These are phyloP conservation scores for Parathielavia hyrcaniae DNA, from an alignment of 495 filamentous ascomycete genomes.

Conservation along the genomic window DNA sequence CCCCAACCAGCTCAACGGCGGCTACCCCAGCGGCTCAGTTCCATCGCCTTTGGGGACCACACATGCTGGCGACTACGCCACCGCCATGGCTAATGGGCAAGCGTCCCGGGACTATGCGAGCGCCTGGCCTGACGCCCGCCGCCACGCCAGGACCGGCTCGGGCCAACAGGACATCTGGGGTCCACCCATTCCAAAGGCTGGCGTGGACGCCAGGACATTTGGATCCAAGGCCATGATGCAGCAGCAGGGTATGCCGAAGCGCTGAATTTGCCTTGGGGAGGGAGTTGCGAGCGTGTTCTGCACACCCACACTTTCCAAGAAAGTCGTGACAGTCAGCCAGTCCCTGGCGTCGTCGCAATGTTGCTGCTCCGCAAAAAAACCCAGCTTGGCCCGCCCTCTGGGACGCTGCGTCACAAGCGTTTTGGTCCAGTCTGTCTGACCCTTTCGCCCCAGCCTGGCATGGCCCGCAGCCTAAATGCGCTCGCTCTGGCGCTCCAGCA, in stretches of 20 bases:
- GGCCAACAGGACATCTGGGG: background rate
- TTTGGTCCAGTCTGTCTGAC: too few relatives aligned
- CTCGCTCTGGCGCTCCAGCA: too few relatives aligned
- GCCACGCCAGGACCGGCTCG: conserved; percentile 7
- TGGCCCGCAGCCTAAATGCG: too few relatives aligned
- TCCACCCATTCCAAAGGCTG: background rate
- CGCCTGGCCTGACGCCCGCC: conserved; percentile 17
- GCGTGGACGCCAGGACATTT: background rate
- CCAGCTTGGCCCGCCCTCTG: too few relatives aligned
- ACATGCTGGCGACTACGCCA: conserved; percentile 7
- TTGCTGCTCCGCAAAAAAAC: too few relatives aligned
- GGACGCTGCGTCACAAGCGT: too few relatives aligned
- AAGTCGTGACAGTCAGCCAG: too few relatives aligned
- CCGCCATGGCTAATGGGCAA: conserved; percentile 11
- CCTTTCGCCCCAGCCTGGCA: too few relatives aligned
- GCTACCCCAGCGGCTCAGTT: background rate
- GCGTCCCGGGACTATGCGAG: conserved; percentile 7
- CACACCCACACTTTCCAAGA: too few relatives aligned
- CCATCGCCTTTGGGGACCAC: background rate
- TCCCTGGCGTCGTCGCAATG: too few relatives aligned
- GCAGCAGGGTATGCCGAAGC: conserved; percentile 17
- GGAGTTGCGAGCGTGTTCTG: too few relatives aligned
- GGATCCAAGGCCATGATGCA: conserved; percentile 1
- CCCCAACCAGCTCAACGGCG: background rate
- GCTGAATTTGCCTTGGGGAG: conserved; percentile 8